These are phyloP conservation scores for Kappamyces sp. DNA, from an alignment of 192 early-diverging fungal genomes.

Conservation along the genomic window DNA sequence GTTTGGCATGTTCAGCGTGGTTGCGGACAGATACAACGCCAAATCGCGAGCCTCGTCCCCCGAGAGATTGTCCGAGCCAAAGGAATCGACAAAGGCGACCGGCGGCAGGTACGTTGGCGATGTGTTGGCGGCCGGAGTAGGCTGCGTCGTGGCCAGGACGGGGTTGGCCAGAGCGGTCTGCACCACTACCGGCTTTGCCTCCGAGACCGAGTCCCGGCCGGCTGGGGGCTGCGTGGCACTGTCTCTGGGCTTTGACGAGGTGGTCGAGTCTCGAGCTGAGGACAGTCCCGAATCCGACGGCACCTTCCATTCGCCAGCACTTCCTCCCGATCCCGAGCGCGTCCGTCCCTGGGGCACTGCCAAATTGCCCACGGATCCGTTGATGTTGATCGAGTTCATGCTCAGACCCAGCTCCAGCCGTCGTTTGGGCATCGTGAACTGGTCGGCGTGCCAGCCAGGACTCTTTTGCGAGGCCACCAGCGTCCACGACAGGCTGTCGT, in stretches of 20 bases:
- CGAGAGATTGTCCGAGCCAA: constrained; percentile 22
- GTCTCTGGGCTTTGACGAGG: constrained; percentile 8
- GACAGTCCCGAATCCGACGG: background rate
- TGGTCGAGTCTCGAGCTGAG: constrained; percentile 2
- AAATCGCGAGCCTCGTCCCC: constrained; percentile 27
- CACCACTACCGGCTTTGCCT: background rate
- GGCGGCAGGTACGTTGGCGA: constrained; percentile 1
- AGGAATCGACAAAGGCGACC: constrained; percentile 7
- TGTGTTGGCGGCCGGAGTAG: constrained; percentile 13
- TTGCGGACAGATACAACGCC: constrained; percentile 25
- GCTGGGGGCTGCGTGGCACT: background rate
- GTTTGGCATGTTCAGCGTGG: constrained; percentile 20
- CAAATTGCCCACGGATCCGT: background rate
- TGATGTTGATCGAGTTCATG: background rate
- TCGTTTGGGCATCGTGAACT: constrained; percentile 21
- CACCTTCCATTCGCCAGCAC: constrained; percentile 12
- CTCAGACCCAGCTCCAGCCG: background rate
- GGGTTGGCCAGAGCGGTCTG: constrained; percentile 10
- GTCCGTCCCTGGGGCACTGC: background rate
- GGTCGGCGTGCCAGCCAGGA: constrained; percentile 24
- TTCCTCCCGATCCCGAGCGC: background rate
- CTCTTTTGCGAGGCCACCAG: constrained; percentile 38
- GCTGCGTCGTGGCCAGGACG: constrained; percentile 15
- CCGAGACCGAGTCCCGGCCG: background rate
- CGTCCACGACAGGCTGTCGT: constrained; percentile 47